phyloP scores from a whole-genome alignment of 2,329 filamentous ascomycete genomes.

The Mycocentrospora acerina region DNA sequence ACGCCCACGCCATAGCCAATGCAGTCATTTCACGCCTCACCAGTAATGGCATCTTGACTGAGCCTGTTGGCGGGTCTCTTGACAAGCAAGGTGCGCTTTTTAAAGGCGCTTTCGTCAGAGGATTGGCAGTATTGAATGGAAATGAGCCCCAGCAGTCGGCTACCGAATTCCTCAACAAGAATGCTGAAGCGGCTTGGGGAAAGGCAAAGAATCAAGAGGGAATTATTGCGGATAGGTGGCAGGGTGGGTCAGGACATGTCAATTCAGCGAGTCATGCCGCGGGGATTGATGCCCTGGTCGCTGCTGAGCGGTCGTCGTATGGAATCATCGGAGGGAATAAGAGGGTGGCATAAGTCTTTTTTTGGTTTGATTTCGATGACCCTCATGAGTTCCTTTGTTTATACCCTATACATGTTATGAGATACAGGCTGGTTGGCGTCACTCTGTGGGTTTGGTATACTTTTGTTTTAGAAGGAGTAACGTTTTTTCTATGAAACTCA shows the following conservation, averaged over 20 bases:
- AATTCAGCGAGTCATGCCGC: constrained; percentile 62
- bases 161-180: constrained; percentile 33
- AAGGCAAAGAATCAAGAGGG: constrained; percentile 41
- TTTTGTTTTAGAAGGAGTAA: too few species aligned
- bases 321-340: too few species aligned
- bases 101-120: constrained; percentile 42
- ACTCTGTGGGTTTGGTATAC: too few species aligned
- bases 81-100: constrained; percentile 37
- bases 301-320: constrained; percentile 33
- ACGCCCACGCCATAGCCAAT: constrained; percentile 31
- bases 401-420: too few species aligned
- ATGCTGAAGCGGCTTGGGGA: constrained; percentile 35
- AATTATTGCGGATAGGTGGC: constrained; percentile 60
- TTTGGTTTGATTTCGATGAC: too few species aligned
- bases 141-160: constrained; percentile 24
- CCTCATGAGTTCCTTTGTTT: too few species aligned
- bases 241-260: constrained; percentile 55
- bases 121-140: constrained; percentile 31
- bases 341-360: too few species aligned
- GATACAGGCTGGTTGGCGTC: neutral
- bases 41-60: constrained; percentile 36
- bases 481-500: too few species aligned
- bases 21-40: constrained; percentile 28
- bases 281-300: constrained; percentile 66
- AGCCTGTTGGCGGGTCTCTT: constrained; percentile 21